phyloP scores from a whole-genome alignment of 192 early-diverging fungal species.

The Gaertneriomyces sp. region DNA sequence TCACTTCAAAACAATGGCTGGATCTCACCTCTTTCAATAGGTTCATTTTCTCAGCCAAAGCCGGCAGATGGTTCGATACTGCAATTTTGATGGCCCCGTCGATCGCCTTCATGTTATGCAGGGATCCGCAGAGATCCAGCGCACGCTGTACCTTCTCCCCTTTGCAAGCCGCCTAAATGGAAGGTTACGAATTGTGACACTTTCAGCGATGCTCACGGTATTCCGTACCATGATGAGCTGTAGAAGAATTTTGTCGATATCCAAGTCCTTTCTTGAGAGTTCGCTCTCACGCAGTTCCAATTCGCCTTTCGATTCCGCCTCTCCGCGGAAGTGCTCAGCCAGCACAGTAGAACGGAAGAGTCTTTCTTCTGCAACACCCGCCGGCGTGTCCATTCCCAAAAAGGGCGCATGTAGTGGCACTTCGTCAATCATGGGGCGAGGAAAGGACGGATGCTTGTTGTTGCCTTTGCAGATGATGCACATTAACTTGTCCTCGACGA shows the following conservation, averaged over 20 bases:
- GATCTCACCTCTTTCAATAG: constrained; percentile 46
- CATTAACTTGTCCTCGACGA: constrained; percentile 66
- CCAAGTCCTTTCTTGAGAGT: constrained; percentile 53
- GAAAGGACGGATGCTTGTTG: constrained; percentile 61
- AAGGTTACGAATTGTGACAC: constrained; percentile 5
- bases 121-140: constrained; percentile 68
- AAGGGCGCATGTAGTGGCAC: constrained; percentile 66
- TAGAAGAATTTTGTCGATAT: constrained; percentile 77
- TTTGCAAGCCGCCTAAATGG: constrained; percentile 63
- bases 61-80: constrained; percentile 54
- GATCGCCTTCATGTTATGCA: constrained; percentile 63
- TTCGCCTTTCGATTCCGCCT: constrained; percentile 44
- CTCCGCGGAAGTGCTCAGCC: constrained; percentile 53
- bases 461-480: constrained; percentile 65
- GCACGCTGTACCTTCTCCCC: constrained; percentile 71
- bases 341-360: constrained; percentile 52
- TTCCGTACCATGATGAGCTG: constrained; percentile 67
- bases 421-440: constrained; percentile 66
- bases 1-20: background rate
- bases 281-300: constrained; percentile 32
- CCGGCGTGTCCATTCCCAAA: constrained; percentile 45
- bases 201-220: background rate
- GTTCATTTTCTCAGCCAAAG: constrained; percentile 76
- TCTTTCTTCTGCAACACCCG: constrained; percentile 34
- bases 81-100: constrained; percentile 86